These are phyloP conservation scores for Coemansia sp. DNA, from an alignment of 192 early-diverging fungal species.

Conservation along the genomic window DNA sequence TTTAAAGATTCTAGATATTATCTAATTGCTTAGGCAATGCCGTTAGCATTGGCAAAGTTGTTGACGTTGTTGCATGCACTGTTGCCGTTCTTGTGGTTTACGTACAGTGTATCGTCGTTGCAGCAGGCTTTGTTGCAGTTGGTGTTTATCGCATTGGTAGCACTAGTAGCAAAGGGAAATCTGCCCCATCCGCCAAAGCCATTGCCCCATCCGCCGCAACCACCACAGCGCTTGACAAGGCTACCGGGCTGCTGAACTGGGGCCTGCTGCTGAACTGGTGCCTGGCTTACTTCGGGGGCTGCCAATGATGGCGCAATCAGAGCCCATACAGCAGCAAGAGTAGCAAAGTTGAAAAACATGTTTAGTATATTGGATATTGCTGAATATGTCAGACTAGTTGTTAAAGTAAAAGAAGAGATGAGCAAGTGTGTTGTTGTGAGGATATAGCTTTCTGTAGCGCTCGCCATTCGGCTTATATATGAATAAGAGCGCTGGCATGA, in stretches of 20 bases:
- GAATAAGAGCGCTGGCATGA: not conserved
- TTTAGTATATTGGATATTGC: not conserved
- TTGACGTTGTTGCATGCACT: not conserved
- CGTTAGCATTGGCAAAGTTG: not conserved
- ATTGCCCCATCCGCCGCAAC: not conserved
- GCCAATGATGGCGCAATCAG: not conserved
- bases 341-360: not conserved
- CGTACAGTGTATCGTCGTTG: not conserved
- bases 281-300: not conserved
- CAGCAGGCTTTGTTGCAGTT: not conserved
- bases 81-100: not conserved
- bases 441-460: not conserved
- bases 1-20: not conserved
- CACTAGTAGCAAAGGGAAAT: constrained; percentile 4
- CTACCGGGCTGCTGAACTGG: not conserved
- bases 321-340: not conserved
- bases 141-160: constrained; percentile 4
- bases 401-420: not conserved
- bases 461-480: not conserved
- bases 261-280: not conserved
- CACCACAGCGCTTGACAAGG: not conserved
- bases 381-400: not conserved
- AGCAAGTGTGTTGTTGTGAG: not conserved
- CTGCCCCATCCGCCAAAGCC: not conserved
- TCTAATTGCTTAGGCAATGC: not conserved